Base-by-base conservation (phyloP, 768 basidiomycete species). In the Pulveroboletus frians region DNA sequence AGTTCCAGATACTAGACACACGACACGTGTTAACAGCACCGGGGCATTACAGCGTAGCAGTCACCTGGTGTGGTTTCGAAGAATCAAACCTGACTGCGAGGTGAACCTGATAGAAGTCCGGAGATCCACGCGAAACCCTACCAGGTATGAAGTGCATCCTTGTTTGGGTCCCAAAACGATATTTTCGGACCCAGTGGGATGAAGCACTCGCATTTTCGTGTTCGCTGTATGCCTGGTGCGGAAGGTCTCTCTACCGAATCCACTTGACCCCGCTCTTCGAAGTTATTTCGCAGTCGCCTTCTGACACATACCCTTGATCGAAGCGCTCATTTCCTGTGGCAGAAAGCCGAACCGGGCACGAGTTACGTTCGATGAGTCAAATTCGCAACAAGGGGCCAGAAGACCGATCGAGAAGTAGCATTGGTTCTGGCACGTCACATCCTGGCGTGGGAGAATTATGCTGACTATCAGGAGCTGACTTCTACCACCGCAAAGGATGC, bases 321-420 rank as follows among this genome's bases (percentile, higher is more conserved):
- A 38, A 34, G 23, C 38, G 30, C 42, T 41, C 31, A 42, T 32
- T 5, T 3, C 50, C 9, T 17, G 48, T 51, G 54, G 27, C 23
- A 11, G 26, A 31, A 41, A 32, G 20, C 10, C 8, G 13, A 14
- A 18, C 9, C 32, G 6, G 26, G 39, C 31, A 4, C 4, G n/a
- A 29, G 31, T 49, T 54, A 56, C 47, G 39, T 57, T 46, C 31
- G 36, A 43, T 14, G 26, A 17, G 21, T 7, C 15, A 43, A 6
- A 41, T 17, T 23, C 3, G 23, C 23, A 23, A 23, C 23, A 14
- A 5, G 5, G 20, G 18, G 36, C 23, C 45, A 38, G 20, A 42
- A 53, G 31, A 38, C 44, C 47, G 60, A 59, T 59, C 56, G 43
- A 7, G 35, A n/a, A 1, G 34, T 10, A 47, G 30, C 39, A 42